phyloP scores from a whole-genome alignment of 495 filamentous ascomycete species.

The Podospora bellae-mahoneyi region DNA sequence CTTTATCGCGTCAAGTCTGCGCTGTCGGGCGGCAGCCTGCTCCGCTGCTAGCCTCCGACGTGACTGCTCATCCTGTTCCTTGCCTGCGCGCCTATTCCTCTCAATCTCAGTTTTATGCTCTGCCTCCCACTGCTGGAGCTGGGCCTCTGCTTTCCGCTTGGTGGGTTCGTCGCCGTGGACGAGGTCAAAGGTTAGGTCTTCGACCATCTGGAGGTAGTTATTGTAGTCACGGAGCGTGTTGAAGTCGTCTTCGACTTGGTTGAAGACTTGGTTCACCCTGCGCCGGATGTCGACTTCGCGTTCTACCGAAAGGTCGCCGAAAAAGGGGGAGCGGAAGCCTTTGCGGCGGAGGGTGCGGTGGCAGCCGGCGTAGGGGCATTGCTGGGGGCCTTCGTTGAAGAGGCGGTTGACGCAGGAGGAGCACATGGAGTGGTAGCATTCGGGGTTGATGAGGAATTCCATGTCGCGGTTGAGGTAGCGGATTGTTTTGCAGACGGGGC shows the following conservation, averaged over 20 bases:
- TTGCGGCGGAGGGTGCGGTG: conserved; percentile 77
- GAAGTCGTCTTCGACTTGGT: conserved; percentile 87
- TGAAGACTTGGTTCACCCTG: conserved; percentile 77
- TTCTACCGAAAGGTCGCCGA: conserved; percentile 86
- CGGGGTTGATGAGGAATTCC: conserved; percentile 90
- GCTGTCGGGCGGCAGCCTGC: conserved; percentile 54
- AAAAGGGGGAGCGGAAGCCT: conserved; percentile 81
- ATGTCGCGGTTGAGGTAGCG: conserved; percentile 93
- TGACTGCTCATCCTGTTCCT: conserved; percentile 52
- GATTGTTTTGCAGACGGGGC: conserved; percentile 93
- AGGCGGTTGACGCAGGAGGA: conserved; percentile 89
- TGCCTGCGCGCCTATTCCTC: conserved; percentile 61
- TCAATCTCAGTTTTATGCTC: conserved; percentile 70
- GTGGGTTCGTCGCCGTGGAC: conserved; percentile 66
- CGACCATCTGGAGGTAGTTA: conserved; percentile 90
- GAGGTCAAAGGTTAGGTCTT: conserved; percentile 85
- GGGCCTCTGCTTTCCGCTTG: conserved; percentile 59
- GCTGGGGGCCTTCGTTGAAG: conserved; percentile 83
- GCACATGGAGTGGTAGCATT: conserved; percentile 99
- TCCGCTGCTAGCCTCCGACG: conserved; percentile 39
- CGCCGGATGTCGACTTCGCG: conserved; percentile 89
- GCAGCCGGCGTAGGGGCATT: conserved; percentile 87
- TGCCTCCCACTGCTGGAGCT: conserved; percentile 62
- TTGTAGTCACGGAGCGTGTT: conserved; percentile 76
- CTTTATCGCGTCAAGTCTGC: conserved; percentile 56